Evolutionary conservation across 306 rosid species (phyloP).

Genomic region (Dalbergia oliveri): DNA sequence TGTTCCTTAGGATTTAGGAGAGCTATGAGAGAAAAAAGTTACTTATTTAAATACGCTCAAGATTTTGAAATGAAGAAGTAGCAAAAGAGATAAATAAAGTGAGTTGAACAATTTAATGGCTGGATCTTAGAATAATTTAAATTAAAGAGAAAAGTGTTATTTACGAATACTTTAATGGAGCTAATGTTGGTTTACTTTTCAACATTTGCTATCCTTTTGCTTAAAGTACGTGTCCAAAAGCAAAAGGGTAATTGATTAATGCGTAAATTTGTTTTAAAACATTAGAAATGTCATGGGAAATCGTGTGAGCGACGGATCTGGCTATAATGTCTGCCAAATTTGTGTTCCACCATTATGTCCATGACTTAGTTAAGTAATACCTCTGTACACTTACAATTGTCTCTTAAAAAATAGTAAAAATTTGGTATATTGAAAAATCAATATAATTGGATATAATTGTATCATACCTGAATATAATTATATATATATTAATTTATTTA

Average conservation of each 20-base stretch:
- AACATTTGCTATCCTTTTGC: conserved; percentile 29
- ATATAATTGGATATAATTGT: too few species aligned
- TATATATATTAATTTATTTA: too few species aligned
- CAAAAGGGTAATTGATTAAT: conserved; percentile 9
- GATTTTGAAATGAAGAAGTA: background rate
- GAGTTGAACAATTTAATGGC: conserved; percentile 19
- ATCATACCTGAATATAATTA: too few species aligned
- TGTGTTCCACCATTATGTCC: conserved; percentile 14
- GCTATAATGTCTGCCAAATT: conserved; percentile 43
- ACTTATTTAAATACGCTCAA: background rate
- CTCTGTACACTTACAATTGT: too few species aligned
- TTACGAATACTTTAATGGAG: background rate
- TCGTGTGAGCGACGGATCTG: conserved; percentile 48
- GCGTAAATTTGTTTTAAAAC: background rate
- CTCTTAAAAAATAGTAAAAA: too few species aligned
- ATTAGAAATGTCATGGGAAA: conserved; percentile 40
- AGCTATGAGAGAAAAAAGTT: background rate
- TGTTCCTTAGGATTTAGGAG: background rate
- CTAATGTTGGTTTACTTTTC: conserved; percentile 21
- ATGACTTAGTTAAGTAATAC: background rate
- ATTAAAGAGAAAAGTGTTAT: background rate
- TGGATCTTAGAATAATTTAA: background rate
- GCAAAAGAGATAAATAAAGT: background rate
- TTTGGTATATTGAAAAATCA: too few species aligned
- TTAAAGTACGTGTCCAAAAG: conserved; percentile 37